Percentiles rank a stretch among this genome's conserved stretches.
Evolutionary conservation across 805 yeast genomes (phyloP).

Genomic region (Metschnikowia peoriensis): DNA sequence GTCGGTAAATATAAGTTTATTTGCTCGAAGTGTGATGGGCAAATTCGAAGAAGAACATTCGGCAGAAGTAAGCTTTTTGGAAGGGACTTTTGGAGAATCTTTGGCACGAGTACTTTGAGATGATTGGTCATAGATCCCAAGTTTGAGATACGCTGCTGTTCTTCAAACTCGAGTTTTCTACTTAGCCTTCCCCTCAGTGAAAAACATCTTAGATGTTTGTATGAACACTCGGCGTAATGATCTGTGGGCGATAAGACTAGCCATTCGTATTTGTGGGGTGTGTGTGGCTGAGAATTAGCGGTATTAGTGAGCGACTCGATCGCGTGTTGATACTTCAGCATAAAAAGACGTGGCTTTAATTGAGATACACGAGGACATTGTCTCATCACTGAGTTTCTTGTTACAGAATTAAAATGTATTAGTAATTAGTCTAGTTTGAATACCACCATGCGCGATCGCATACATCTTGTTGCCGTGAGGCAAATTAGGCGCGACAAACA

Average conservation of each 20-base stretch:
- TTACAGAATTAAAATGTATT: not conserved
- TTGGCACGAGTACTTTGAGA: slow-evolving; percentile 49
- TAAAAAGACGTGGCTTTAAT: not conserved
- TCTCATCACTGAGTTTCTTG: not conserved
- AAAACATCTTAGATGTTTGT: not conserved
- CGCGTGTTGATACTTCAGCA: not conserved
- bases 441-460: not conserved
- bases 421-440: not conserved
- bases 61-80: slow-evolving; percentile 45
- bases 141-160: slow-evolving; percentile 44
- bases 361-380: not conserved
- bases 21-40: slow-evolving; percentile 50
- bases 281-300: not conserved
- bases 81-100: slow-evolving; percentile 44
- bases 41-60: slow-evolving; percentile 50
- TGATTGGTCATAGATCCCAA: slow-evolving; percentile 53
- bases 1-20: slow-evolving; percentile 51
- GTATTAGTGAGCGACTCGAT: not conserved
- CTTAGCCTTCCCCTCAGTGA: not conserved
- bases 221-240: not conserved
- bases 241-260: not conserved
- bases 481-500: not conserved
- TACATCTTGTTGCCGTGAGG: not conserved
- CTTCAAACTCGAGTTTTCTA: not conserved
- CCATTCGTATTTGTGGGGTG: not conserved